A percentile compares a stretch with the other conserved stretches of the same genome.
phyloP scores from a whole-genome alignment of 2,329 filamentous ascomycete species.

The Colletotrichum eleusines region DNA sequence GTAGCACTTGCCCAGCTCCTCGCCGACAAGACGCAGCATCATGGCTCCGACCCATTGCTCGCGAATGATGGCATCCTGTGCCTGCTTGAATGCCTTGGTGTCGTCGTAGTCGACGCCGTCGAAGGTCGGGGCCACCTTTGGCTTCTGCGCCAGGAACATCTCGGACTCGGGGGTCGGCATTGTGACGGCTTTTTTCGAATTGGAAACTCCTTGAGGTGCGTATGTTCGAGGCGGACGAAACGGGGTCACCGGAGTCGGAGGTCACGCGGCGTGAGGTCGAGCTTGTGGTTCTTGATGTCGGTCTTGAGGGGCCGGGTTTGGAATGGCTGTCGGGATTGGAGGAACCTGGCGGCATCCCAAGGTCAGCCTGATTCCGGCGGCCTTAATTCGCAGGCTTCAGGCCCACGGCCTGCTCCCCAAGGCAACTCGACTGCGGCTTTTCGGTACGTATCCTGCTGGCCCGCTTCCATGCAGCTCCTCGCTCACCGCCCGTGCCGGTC shows the following conservation, averaged over 20 bases:
- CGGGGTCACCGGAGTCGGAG: constrained; percentile 23
- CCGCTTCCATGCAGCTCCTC: constrained; percentile 9
- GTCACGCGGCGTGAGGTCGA: constrained; percentile 23
- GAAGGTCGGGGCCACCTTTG: constrained; percentile 83
- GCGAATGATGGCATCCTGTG: constrained; percentile 83
- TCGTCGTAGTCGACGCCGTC: constrained; percentile 90
- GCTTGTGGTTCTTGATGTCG: constrained; percentile 35
- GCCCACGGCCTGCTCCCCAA: constrained; percentile 1
- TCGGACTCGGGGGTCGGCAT: constrained; percentile 90
- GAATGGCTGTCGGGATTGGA: constrained; percentile 30
- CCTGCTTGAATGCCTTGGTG: constrained; percentile 82
- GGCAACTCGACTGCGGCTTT: constrained; percentile 14
- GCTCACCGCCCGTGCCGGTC: constrained; percentile 39
- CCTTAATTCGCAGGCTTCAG: constrained; percentile 40
- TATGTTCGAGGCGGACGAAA: constrained; percentile 15
- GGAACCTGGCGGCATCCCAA: constrained; percentile 25
- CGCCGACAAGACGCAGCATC: constrained; percentile 86
- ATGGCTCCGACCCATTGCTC: constrained; percentile 92
- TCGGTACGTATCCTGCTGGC: constrained; percentile 30
- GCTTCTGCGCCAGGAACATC: constrained; percentile 86
- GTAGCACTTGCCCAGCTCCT: constrained; percentile 90
- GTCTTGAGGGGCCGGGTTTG: constrained; percentile 27
- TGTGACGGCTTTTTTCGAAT: constrained; percentile 44
- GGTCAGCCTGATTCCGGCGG: constrained; percentile 37
- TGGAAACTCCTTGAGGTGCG: background rate